Base-by-base conservation (phyloP, 2,329 filamentous ascomycete species). In the Paracorniculantispora psalliotae region DNA sequence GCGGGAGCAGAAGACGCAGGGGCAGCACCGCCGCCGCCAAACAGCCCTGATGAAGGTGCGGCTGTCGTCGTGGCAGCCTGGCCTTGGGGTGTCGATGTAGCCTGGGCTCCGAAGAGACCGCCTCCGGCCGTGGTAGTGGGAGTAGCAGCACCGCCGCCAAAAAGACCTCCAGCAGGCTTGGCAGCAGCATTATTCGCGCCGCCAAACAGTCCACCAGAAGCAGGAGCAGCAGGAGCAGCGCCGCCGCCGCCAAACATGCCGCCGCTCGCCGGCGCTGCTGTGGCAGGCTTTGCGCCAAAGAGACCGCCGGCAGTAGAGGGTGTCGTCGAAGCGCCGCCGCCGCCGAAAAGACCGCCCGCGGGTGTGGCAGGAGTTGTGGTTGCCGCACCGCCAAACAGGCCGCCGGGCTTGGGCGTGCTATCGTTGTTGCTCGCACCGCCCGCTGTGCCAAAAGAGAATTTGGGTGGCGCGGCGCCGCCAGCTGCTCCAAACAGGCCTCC, bases 171-270 rank as follows among this genome's bases (percentile, higher is more conserved):
- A n/a, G 64, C 61, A 12, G 71, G 64, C 51, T 71, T 71, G 35
- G 43, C 68, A 66, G 33, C 59, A 28, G 57, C 47, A 57, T 64
- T 63, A 39, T 67, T 50, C 10, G 63, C 57, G 33, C 63, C 62
- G 47, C 76, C 77, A 65, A 81, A 81, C 9, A 80, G 64, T 21
- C 69, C 66, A 15, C 73, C 72, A 6, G 72, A 65, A 51, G 78
- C 73, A 21, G 75, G 69, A 10, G 75, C 69, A 43, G 72, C 70
- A 15, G 75, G 71, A 39, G 71, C 67, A n/a, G 72, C 46, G 10
- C 67, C 49, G 13, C 63, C 56, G 26, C 63, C 62, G 48, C 77
- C 77, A 65, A 81, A 80, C 8, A 79, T 62, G 19, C 70, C 65
- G 13, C 73, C 56, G 63, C 66, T 69, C 57, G 69, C 67, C 67